Evolutionary conservation across 495 filamentous ascomycete genomes (phyloP), one percentile per base, ranked within the genome.

Genomic region (Monascus purpureus): DNA sequence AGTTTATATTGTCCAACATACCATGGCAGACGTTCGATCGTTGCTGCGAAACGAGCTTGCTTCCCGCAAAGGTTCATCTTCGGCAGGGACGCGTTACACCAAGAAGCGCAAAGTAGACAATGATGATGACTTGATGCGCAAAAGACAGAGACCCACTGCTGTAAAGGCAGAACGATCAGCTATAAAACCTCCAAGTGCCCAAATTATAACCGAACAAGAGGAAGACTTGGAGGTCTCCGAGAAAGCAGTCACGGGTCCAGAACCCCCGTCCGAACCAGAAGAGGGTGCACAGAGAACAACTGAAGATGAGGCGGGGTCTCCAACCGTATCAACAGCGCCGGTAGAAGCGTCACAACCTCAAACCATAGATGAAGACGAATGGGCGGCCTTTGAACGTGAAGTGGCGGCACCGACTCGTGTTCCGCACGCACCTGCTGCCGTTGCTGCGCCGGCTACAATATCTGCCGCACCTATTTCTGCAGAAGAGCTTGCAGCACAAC

Each of bases 341-440:
- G 24, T 45, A 1, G 18, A 27, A 17, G 28, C 44, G 11, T 15
- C 42, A 12, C 31, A 44, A 29, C 17, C 45, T 27, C 46, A 46
- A 35, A 37, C 32, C 26, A 55, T 92, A 4, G 73, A 87, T 49
- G 86, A 94, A 43, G 75, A 79, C 31, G 82, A 87, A 53, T 92
- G 86, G 82, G 84, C 81, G 0, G 82, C 82, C 26, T 93, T 93
- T 47, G 82, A 93, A 53, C 80, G 84, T 11, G 87, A 93, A 15
- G 72, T 94, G 8, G 72, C 72, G 4, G 70, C 67, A 13, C 68
- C 68, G 24, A 56, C 64, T 9, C 52, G 55, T 26, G 38, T 49
- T 12, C 40, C 47, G 4, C 50, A 53, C 13, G 46, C 40, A 16
- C 55, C 57, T 4, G 45, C 57, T 25, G 58, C 51, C 4, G 6